These are phyloP conservation scores for Hypoxylon sp. DNA, from an alignment of 2,329 filamentous ascomycete species.

Conservation along the genomic window DNA sequence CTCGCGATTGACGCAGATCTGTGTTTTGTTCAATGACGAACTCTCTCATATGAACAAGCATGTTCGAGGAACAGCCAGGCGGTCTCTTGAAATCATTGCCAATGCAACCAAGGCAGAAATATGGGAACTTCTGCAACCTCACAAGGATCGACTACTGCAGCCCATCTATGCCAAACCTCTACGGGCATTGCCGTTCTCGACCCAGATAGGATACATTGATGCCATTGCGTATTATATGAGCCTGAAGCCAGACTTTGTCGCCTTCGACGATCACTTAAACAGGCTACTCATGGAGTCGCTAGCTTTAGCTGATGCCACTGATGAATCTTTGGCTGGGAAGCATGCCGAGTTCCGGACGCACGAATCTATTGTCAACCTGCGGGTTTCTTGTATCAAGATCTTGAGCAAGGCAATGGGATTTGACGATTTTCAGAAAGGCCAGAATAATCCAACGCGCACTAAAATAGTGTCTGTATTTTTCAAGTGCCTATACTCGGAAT, in stretches of 20 bases:
- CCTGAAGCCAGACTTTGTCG: constrained; percentile 88
- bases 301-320: constrained; percentile 92
- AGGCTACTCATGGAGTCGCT: constrained; percentile 93
- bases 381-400: constrained; percentile 93
- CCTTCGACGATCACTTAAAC: constrained; percentile 92
- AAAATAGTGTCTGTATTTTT: constrained; percentile 97
- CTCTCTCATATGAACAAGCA: constrained; percentile 96
- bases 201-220: constrained; percentile 98
- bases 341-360: constrained; percentile 95
- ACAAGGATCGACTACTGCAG: constrained; percentile 89
- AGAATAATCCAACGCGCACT: constrained; percentile 74
- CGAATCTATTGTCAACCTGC: constrained; percentile 89
- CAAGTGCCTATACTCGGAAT: constrained; percentile 95
- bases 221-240: constrained; percentile 96
- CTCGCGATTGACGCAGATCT: constrained; percentile 80
- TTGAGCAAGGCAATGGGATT: constrained; percentile 94
- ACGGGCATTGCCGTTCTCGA: constrained; percentile 90
- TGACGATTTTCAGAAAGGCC: constrained; percentile 87
- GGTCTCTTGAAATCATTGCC: constrained; percentile 84
- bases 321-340: constrained; percentile 93
- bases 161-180: constrained; percentile 97
- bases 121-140: constrained; percentile 88
- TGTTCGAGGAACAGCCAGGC: constrained; percentile 88
- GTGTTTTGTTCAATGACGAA: constrained; percentile 87
- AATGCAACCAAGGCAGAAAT: constrained; percentile 83